Evolutionary conservation across 352 stramenopile genomes (phyloP).

Genomic region (Pilasporangium apinafurcum): DNA sequence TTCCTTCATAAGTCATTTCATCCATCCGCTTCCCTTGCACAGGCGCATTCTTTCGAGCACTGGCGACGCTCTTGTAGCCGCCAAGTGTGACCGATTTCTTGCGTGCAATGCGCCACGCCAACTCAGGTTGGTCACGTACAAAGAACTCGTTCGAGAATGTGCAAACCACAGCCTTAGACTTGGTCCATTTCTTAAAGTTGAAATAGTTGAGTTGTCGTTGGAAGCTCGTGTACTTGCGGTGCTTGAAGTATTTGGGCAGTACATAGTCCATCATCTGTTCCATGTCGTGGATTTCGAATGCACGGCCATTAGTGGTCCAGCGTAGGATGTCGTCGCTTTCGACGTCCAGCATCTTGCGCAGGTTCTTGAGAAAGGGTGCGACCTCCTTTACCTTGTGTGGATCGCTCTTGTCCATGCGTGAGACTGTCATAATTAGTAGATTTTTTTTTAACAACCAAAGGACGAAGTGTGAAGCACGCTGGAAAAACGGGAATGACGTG

Average conservation of each 20-base stretch:
- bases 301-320: constrained; percentile 34
- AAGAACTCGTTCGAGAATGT: constrained; percentile 75
- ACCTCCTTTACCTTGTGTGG: constrained; percentile 9
- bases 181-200: constrained; percentile 75
- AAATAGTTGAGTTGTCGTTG: constrained; percentile 87
- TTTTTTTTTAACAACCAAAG: too few relatives aligned
- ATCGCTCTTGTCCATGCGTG: constrained; percentile 7
- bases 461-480: too few relatives aligned
- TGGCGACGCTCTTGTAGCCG: constrained; percentile 5
- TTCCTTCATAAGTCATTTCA: not conserved
- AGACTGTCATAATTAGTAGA: constrained; percentile 1
- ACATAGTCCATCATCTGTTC: constrained; percentile 50
- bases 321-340: constrained; percentile 17
- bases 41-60: constrained; percentile 2
- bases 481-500: too few relatives aligned
- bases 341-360: constrained; percentile 25
- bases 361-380: constrained; percentile 20
- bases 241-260: constrained; percentile 82
- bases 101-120: constrained; percentile 53
- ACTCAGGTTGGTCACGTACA: constrained; percentile 45
- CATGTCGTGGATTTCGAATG: constrained; percentile 83
- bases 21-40: constrained; percentile 1
- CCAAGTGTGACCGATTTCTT: constrained; percentile 41
- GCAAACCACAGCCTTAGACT: constrained; percentile 63
- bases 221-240: constrained; percentile 85